Evolutionary conservation across 306 rosid species (phyloP).

Genomic region (Cicer chorassanicum): DNA sequence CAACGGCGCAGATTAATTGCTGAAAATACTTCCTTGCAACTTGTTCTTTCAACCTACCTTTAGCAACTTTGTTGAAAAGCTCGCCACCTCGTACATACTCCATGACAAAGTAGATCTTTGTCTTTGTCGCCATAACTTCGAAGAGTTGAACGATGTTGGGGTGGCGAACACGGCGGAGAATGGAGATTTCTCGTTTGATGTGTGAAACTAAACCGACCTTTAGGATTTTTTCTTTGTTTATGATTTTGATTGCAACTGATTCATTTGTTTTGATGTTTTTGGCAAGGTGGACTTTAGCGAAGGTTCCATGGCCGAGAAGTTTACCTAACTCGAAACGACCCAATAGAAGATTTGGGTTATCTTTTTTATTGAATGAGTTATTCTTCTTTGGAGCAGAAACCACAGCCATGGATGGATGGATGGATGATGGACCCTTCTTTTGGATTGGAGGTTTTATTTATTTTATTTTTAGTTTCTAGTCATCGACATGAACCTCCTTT

Average conservation of each 20-base stretch:
- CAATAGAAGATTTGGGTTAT: conserved; percentile 25
- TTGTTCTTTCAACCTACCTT: conserved; percentile 58
- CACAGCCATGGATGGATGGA: conserved; percentile 48
- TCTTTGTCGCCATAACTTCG: conserved; percentile 70
- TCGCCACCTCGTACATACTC: conserved; percentile 68
- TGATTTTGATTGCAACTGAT: conserved; percentile 63
- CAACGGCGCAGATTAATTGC: conserved; percentile 62
- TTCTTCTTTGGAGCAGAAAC: conserved; percentile 1
- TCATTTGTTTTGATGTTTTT: conserved; percentile 53
- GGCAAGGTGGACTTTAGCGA: conserved; percentile 67
- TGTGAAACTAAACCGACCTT: conserved; percentile 54
- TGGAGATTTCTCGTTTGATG: conserved; percentile 67
- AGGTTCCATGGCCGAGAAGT: conserved; percentile 66
- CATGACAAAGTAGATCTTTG: conserved; percentile 70
- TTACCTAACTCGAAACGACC: conserved; percentile 59
- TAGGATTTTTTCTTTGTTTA: conserved; percentile 59
- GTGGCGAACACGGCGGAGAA: conserved; percentile 70
- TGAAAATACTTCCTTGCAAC: conserved; percentile 61
- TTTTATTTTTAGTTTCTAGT: conserved; percentile 1
- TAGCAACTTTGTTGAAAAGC: conserved; percentile 62
- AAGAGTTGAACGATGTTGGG: conserved; percentile 67
- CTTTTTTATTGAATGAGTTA: conserved; percentile 31
- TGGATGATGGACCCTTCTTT: neutral
- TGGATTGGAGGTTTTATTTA: neutral
- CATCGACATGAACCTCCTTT: conserved; percentile 26